Evolutionary conservation across 2,329 filamentous ascomycete species (phyloP).

Genomic region (Triangularia verruculosa): DNA sequence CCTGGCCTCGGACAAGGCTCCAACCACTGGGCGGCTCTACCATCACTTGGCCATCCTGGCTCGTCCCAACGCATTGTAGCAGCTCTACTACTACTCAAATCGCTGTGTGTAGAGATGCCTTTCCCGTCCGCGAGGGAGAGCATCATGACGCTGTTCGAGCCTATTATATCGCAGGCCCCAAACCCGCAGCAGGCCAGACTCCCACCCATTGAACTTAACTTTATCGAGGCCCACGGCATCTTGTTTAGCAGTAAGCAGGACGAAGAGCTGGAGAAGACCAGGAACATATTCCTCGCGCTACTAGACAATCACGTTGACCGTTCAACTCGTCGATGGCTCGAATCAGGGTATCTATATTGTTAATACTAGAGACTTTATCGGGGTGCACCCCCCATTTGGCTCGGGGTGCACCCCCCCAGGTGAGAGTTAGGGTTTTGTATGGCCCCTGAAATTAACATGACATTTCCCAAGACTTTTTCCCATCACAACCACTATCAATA

Average conservation of each 20-base stretch:
- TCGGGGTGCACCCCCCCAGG: no score
- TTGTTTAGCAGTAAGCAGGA: constrained; percentile 47
- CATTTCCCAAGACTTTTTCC: no score
- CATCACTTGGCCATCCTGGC: constrained; percentile 84
- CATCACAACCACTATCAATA: no score
- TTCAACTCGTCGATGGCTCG: no score
- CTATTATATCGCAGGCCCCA: constrained; percentile 40
- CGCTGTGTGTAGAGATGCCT: constrained; percentile 63
- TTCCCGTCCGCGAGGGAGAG: constrained; percentile 68
- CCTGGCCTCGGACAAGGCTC: constrained; percentile 73
- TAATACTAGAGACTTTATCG: no score
- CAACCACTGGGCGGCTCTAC: constrained; percentile 74
- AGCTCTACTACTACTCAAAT: constrained; percentile 72
- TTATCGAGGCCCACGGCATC: constrained; percentile 62
- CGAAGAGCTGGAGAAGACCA: no score
- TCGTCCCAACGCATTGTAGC: constrained; percentile 64
- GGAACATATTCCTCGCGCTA: no score
- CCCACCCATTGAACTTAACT: constrained; percentile 52
- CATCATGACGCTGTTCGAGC: constrained; percentile 66
- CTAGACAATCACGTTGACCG: no score
- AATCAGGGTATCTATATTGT: no score
- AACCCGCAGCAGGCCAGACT: constrained; percentile 36
- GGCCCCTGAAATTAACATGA: no score
- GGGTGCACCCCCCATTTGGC: no score
- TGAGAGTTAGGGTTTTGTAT: no score